Conservation (phyloP, 2,329 filamentous ascomycete species). For the Xylariales sp. region DNA sequence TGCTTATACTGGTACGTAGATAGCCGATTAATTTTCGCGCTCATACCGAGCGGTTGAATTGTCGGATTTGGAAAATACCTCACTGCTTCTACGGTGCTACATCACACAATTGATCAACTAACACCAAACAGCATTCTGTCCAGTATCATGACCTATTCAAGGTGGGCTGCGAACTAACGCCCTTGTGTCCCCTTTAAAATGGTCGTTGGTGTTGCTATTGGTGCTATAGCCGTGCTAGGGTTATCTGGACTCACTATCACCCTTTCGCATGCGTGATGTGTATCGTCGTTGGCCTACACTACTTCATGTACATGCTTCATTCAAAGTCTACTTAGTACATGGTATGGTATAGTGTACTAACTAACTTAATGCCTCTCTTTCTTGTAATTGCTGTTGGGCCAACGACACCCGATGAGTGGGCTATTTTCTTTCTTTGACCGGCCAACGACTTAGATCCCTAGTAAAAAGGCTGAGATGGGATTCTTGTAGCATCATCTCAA, state of each 20-base stretch:
- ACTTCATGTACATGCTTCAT: slow-evolving; percentile 2
- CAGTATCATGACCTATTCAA: slow-evolving; percentile 13
- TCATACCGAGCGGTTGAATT: not conserved
- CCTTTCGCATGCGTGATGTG: slow-evolving; percentile 9
- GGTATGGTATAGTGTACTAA: not conserved
- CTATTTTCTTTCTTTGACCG: slow-evolving; percentile 34
- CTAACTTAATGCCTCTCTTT: not conserved
- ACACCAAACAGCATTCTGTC: not conserved
- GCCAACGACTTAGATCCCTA: slow-evolving; percentile 28
- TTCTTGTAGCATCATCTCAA: slow-evolving; percentile 29
- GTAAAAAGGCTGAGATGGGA: slow-evolving; percentile 18
- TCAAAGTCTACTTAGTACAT: not conserved
- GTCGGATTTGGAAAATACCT: slow-evolving; percentile 12
- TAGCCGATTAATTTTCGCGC: not conserved
- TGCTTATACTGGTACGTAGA: not conserved
- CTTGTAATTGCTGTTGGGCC: slow-evolving; percentile 15
- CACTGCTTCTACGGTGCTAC: slow-evolving; percentile 18
- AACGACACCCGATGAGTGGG: slow-evolving; percentile 27
- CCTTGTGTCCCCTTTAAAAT: not conserved
- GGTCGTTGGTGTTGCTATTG: slow-evolving; percentile 7
- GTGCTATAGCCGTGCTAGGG: slow-evolving; percentile 9
- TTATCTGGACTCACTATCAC: slow-evolving; percentile 8
- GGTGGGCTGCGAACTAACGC: slow-evolving; percentile 2
- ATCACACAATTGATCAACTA: not conserved
- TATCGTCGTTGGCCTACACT: not conserved